Evolutionary conservation across 2,329 filamentous ascomycete species (phyloP), one percentile per base, ranked within the genome.

Genomic region (Pezicula radicicola): DNA sequence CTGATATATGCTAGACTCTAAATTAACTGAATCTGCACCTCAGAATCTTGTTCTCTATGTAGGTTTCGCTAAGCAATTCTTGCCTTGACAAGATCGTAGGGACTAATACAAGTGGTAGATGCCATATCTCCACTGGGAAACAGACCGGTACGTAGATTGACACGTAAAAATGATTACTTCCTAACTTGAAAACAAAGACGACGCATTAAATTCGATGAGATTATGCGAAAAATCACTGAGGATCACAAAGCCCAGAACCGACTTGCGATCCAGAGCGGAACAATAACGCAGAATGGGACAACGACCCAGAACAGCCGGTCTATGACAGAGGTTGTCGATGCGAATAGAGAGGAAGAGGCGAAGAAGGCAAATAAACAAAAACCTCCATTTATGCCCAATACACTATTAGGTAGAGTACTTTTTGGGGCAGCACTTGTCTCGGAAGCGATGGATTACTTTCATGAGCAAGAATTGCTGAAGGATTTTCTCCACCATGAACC

Each of bases 121-220:
- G 42, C 58, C 58, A 8, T 59, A 59, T 41, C 48, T 60, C 12
- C 56, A 59, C 25, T 60, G 58, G 58, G 57, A 59, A 50, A 60
- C 57, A 5, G 50, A 55, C 21, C 28, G 28, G 28, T 30, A 9
- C 51, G 28, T 49, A 48, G 12, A 44, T 15, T 25, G 30, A 13
- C 50, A 33, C 9, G 42, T 28, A 16, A 28, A 30, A n/a, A 52
- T 21, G 16, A 52, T 46, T 13, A 30, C 15, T 16, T 7, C 6
- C 42, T 39, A 12, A 30, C 28, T 3, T 12, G 2, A 6, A 12
- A 30, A 19, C 41, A 28, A 46, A 39, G n/a, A 4, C 28, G 49
- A 37, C 28, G 21, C 12, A 41, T 33, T 19, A 52, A 41, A 48
- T 42, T 19, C 30, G 40, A 33, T 43, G 19, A 13, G 28, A 48